A percentile compares a stretch with the other conserved stretches of the same genome.
Conservation (phyloP, 768 basidiomycete genomes). For the Lactifluus echinatus region DNA sequence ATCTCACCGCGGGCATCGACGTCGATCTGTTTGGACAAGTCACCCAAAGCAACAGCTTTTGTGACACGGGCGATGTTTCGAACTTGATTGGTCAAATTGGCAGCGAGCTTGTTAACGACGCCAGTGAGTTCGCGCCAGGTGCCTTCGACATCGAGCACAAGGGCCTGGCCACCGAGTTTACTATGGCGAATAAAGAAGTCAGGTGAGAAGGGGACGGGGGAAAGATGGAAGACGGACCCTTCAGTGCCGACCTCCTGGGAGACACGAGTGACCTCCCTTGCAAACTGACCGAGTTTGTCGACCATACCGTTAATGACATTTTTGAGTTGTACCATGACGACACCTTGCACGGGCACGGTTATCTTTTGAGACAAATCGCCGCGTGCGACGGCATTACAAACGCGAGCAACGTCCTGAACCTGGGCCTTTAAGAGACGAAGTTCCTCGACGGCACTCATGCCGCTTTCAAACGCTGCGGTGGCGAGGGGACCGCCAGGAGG, state of each 20-base stretch:
- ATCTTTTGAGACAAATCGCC: conserved; percentile 45
- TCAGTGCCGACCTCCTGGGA: conserved; percentile 75
- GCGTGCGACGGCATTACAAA: conserved; percentile 43
- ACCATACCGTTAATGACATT: conserved; percentile 41
- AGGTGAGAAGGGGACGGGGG: neutral
- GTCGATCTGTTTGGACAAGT: conserved; percentile 79
- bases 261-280: conserved; percentile 78
- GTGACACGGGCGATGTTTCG: conserved; percentile 48
- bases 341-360: conserved; percentile 42
- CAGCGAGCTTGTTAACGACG: conserved; percentile 69
- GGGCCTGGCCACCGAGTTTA: conserved; percentile 76
- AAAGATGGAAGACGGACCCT: conserved; percentile 20
- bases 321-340: conserved; percentile 44
- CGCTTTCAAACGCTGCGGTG: conserved; percentile 43
- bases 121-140: conserved; percentile 75
- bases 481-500: conserved; percentile 43
- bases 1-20: conserved; percentile 87
- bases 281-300: conserved; percentile 71
- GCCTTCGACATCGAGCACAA: conserved; percentile 81
- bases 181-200: conserved; percentile 23
- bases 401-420: conserved; percentile 52
- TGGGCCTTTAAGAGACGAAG: conserved; percentile 69
- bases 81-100: conserved; percentile 54
- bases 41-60: conserved; percentile 75
- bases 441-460: conserved; percentile 60